phyloP scores from a whole-genome alignment of 805 yeast species.

The Yarrowia sp. region DNA sequence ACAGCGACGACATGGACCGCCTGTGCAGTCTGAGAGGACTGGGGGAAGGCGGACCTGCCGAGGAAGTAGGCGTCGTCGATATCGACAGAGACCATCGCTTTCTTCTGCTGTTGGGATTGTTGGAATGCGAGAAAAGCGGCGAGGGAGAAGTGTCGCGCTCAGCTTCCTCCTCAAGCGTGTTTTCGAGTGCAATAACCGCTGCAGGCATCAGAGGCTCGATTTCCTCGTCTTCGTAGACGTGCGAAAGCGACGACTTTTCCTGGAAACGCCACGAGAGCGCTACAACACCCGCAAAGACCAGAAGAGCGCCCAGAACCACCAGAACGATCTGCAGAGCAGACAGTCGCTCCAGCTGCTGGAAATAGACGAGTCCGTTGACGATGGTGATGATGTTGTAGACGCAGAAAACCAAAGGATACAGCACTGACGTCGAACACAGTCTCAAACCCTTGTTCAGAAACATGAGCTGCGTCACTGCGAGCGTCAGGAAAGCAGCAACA shows the following conservation, averaged over 20 bases:
- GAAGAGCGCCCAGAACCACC: constrained; percentile 49
- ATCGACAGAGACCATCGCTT: constrained; percentile 9
- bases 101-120: background rate
- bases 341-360: constrained; percentile 49
- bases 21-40: constrained; percentile 1
- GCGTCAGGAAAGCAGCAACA: constrained; percentile 51
- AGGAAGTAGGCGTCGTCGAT: background rate
- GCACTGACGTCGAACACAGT: constrained; percentile 66
- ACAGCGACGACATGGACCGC: constrained; percentile 7
- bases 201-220: constrained; percentile 5
- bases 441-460: constrained; percentile 73
- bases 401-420: constrained; percentile 84
- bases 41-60: constrained; percentile 6
- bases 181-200: background rate
- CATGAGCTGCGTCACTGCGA: constrained; percentile 69
- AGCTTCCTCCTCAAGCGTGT: background rate
- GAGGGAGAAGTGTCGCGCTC: background rate
- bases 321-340: constrained; percentile 41
- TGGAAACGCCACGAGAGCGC: constrained; percentile 54
- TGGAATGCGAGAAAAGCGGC: background rate
- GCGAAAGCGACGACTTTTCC: constrained; percentile 6
- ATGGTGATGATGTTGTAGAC: constrained; percentile 71
- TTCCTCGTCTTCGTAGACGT: constrained; percentile 14
- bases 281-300: constrained; percentile 59
- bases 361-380: constrained; percentile 61